Evolutionary conservation across 225 moss, liverwort and hornwort genomes (phyloP).

Genomic region (Asterella californica): DNA sequence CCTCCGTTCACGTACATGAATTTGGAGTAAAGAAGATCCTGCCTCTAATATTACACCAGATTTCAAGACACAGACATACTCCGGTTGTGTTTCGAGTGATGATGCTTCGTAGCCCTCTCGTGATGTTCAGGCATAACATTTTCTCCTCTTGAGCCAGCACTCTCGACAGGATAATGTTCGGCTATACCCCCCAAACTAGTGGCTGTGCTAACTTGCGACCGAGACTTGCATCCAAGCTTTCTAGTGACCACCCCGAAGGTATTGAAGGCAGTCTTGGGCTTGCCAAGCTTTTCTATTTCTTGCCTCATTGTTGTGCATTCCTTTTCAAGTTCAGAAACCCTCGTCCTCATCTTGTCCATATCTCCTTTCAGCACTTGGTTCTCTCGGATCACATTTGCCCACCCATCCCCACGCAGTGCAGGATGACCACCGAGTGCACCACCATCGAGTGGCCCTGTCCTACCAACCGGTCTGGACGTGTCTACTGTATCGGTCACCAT

Average conservation of each 20-base stretch:
- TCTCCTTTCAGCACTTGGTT: constrained; percentile 53
- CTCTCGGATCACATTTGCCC: constrained; percentile 52
- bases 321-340: constrained; percentile 47
- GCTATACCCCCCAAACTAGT: constrained; percentile 34
- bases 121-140: constrained; percentile 17
- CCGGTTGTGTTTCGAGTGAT: constrained; percentile 38
- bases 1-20: neutral
- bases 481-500: constrained; percentile 48
- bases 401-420: constrained; percentile 36
- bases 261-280: constrained; percentile 31
- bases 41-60: constrained; percentile 13
- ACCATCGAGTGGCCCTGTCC: constrained; percentile 31
- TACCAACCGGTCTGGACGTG: constrained; percentile 29
- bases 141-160: constrained; percentile 22
- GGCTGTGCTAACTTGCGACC: constrained; percentile 36
- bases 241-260: constrained; percentile 35
- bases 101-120: constrained; percentile 27
- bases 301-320: constrained; percentile 45
- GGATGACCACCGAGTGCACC: constrained; percentile 16
- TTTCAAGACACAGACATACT: constrained; percentile 44
- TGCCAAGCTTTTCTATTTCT: constrained; percentile 43
- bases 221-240: constrained; percentile 42
- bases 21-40: neutral
- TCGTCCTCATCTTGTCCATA: constrained; percentile 52
- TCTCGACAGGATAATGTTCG: constrained; percentile 39